phyloP scores from a whole-genome alignment of 345 rosid genomes.

The Durio zibethinus region DNA sequence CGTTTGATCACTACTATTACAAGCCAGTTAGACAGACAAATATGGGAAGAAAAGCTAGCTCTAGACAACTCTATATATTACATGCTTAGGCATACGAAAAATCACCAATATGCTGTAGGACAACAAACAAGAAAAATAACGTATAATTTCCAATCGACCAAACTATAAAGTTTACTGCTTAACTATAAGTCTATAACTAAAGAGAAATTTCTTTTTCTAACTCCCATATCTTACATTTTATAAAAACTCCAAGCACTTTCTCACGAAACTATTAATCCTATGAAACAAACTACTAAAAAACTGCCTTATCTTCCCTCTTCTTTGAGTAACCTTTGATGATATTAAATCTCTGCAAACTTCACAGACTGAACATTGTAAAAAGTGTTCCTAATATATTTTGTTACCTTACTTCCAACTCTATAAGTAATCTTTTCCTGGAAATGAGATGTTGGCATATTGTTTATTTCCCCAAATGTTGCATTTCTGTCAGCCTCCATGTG shows the following conservation, averaged over 20 bases:
- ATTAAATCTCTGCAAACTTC: neutral
- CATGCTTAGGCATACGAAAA: too few relatives aligned
- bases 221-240: too few relatives aligned
- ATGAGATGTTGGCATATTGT: slow-evolving; percentile 28
- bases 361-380: neutral
- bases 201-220: neutral
- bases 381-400: neutral
- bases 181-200: neutral
- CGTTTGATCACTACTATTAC: neutral
- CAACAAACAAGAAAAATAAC: too few relatives aligned
- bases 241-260: neutral
- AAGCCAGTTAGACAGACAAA: neutral
- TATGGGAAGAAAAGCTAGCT: neutral
- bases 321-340: neutral
- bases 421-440: slow-evolving; percentile 64
- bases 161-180: too few relatives aligned
- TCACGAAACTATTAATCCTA: neutral
- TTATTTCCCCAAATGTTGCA: slow-evolving; percentile 50
- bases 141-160: too few relatives aligned
- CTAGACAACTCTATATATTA: too few relatives aligned
- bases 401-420: slow-evolving; percentile 75
- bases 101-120: too few relatives aligned
- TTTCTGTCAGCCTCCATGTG: slow-evolving; percentile 90
- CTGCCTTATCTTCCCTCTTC: neutral
- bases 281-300: neutral